Base-by-base conservation (phyloP, 495 filamentous ascomycete genomes). In the Podospora pseudocomata region DNA sequence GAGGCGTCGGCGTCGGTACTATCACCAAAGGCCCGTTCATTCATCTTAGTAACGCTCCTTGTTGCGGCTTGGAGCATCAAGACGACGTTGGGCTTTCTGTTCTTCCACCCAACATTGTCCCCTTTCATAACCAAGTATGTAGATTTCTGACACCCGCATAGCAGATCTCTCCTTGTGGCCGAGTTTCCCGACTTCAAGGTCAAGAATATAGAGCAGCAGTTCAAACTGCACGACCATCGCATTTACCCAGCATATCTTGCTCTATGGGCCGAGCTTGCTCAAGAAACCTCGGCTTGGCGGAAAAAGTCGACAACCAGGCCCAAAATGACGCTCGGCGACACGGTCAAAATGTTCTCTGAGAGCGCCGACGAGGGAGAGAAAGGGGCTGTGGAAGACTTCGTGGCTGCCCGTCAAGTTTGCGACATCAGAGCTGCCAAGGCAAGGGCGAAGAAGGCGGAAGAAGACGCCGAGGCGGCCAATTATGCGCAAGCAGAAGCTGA, bases 401-500 rank as follows among this genome's bases (percentile, higher is more conserved):
- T 58, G 9, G 74, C 72, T 5, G 79, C 75, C 5, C 65, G 69
- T 23, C 66, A 67, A 5, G 3, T 74, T n/a, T 72, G 63, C 7
- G 27, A 68, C 26, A 64, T 63, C 2, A 74, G 68, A 23, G 64
- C 72, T 18, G 67, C 65, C 5, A 68, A 73, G 44, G 53, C 44
- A 5, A 66, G 44, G 20, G 80, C 78, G 16, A 76, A 76, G 30
- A 72, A 81, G 60, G 70, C 32, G 26, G 67, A 62, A 20, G 58
- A 75, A 54, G 72, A 77, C 5, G 80, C 78, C 9, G 81, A 86
- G 56, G 73, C 81, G 67, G 74, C 81, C 23, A 85, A 83, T 20
- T 71, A 80, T 18, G 72, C 75, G 32, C 78, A 68, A 9, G 83
- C 82, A 13, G 78, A 83, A 65, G 78, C 79, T 6, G 76, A 85